Percentiles rank a stretch among this genome's conserved stretches.
Evolutionary conservation across 768 basidiomycete species (phyloP).

Genomic region (Tephrocybe sp.): DNA sequence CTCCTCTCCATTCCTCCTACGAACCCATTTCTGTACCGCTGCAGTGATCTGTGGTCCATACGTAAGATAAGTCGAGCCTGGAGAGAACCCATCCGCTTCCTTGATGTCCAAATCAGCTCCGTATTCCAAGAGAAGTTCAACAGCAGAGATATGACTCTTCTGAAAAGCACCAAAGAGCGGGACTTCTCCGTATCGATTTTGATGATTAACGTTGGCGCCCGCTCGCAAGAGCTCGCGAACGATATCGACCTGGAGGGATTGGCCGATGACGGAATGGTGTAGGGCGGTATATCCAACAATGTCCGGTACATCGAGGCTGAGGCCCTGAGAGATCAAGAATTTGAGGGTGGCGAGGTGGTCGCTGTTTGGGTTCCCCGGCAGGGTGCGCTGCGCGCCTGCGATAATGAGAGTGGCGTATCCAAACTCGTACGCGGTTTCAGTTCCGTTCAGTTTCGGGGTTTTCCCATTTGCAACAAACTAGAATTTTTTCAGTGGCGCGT

Average conservation of each 20-base stretch:
- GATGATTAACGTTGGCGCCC: constrained; percentile 50
- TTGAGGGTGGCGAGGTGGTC: constrained; percentile 36
- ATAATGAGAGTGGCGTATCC: constrained; percentile 42
- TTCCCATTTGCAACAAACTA: constrained; percentile 28
- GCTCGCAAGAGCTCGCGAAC: constrained; percentile 39
- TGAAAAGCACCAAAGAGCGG: constrained; percentile 36
- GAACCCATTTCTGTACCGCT: constrained; percentile 43
- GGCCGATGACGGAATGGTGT: constrained; percentile 40
- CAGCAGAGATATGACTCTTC: constrained; percentile 24
- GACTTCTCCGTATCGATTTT: constrained; percentile 48
- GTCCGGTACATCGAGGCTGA: constrained; percentile 40
- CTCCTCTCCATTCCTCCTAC: constrained; percentile 43
- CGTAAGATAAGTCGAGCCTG: constrained; percentile 26
- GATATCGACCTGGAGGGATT: constrained; percentile 26
- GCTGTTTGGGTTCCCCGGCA: constrained; percentile 16
- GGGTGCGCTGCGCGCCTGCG: constrained; percentile 41
- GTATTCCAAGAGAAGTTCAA: constrained; percentile 50
- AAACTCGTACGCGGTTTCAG: constrained; percentile 42
- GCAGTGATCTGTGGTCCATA: constrained; percentile 47
- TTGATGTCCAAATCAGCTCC: constrained; percentile 43
- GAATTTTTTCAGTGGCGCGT: neutral
- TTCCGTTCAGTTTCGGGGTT: constrained; percentile 36
- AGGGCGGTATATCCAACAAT: constrained; percentile 51
- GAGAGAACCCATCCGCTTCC: constrained; percentile 39
- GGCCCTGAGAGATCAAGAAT: constrained; percentile 41